Evolutionary conservation across 352 stramenopile species (phyloP), one percentile per base, ranked within the genome.

Genomic region (Halophytophthora batemanensis): DNA sequence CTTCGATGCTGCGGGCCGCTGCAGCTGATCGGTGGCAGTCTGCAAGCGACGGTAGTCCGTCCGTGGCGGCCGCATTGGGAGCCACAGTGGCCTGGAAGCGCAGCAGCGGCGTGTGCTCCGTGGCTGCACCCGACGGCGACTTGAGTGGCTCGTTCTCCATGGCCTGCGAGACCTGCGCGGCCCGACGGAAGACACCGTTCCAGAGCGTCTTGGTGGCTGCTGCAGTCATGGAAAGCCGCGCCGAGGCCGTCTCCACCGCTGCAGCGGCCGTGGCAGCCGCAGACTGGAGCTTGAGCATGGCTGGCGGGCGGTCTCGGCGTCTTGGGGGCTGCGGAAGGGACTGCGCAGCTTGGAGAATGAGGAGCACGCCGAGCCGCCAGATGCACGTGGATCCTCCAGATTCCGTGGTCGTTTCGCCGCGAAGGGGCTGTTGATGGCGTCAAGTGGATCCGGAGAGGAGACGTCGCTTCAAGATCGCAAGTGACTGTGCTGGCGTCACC

Each of bases 191-290:
- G 19, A 70, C 22, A 35, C 48, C 56, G 45, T 63, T 48, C 56
- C 61, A 70, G 6, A 70, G 40, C 18, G 46, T 39, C 15, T 60
- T 62, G 31, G 51, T 70, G 5, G 56, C 58, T 35, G 52, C 56
- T 15, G 47, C 56, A 6, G 56, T 70, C 61, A 70, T 70, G 21
- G 50, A 66, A 37, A 70, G 56, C 6, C 56, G 56, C 45, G 61
- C 61, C 13, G 56, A 69, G 2, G 46, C 61, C 2, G 43, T 42
- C 17, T 56, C n/a, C 3, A 69, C 61, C 11, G 47, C 48, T 33
- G 49, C 55, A 22, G 57, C 61, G 7, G 56, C 56, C 11, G 12
- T 59, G 11, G 42, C 47, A 28, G 58, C 49, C n/a, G n/a, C n/a
- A n/a, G n/a, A n/a, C n/a, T n/a, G n/a, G n/a, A n/a, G n/a, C n/a